Base-by-base conservation (phyloP, 805 yeast species). In the Grigorovia yakushimaensis region DNA sequence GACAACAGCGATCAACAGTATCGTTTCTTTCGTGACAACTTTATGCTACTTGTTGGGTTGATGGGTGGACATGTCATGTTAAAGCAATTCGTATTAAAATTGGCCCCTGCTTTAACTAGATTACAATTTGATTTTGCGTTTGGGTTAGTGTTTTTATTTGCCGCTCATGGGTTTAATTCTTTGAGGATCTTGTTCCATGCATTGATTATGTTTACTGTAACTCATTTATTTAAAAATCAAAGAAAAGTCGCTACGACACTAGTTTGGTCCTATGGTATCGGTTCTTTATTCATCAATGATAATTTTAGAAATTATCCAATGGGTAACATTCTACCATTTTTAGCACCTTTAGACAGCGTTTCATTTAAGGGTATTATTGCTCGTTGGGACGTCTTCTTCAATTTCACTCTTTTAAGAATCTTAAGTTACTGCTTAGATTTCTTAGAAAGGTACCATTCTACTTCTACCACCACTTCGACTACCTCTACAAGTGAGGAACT, bases 341-440 rank as follows among this genome's bases (percentile, higher is more conserved):
- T 85, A n/a, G 61, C 70, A 0, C 66, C 75, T 36, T 63, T 85
- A 55, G 95, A 88, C 57, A 55, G 76, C 0, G 11, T 44, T 13
- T 15, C 30, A 1, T 82, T 76, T 55, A 74, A 75, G 43, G 97
- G 98, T 0, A 74, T 89, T 13, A 81, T 93, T 51, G 73, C 79
- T 17, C 74, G 98, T 56, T 93, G 99, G 99, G 97, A 93, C 61
- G 97, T 93, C 3, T 87, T 85, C 56, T 93, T 81, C 73, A 93
- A 93, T 66, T 88, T 94, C 66, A 83, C 95, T 1, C 68, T 91
- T 50, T 72, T 93, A 46, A 75, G 97, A 58, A 78, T 88, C 74
- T 67, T 93, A 42, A 86, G 96, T 49, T 93, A 74, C 64, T 84
- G 86, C 53, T 61, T 86, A 51, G 99, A 93, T 66, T 88, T 76